Base-by-base conservation (phyloP, 1,284 basidiomycete species). In the Sutorius eximius region DNA sequence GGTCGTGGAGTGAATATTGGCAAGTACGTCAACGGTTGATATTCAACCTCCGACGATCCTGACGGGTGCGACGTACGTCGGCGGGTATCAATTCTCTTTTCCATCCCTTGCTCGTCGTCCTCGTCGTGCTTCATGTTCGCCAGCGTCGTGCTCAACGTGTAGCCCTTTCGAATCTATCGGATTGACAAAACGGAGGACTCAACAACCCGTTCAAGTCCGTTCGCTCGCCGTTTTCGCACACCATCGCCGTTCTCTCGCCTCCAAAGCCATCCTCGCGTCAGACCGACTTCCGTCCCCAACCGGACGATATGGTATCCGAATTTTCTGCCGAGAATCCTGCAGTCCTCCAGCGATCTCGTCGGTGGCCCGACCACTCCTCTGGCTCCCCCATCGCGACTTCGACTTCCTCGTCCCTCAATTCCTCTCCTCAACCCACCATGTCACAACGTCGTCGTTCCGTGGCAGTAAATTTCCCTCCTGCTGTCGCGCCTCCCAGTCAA, bases 401-500 rank as follows among this genome's bases (percentile, higher is more conserved):
- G 45, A 71, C 77, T 42, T 61, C 70, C 50, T 64, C 70, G 51
- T 66, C 71, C 57, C 73, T 69, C 50, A 70, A 66, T 45, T 62
- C 76, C n/a, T 72, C 73, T 54, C 47, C 62, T 51, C 71, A 73
- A 61, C 61, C 61, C 40, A 43, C 70, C 8, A 59, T 68, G 51
- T 55, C 76, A 18, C 77, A 79, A 56, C 80, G 86, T 51, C 82
- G 88, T 57, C 85, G 87, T 61, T 88, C 86, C 24, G 81, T 83
- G 46, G 83, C 80, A 47, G 80, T 81, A n/a, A 77, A 81, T 62
- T 74, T 76, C 32, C 80, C 83, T 46, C 86, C 87, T 13, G 79
- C 83, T 36, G 83, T 73, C 3, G 87, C 87, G n/a, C 87, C 87
- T 34, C 87, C 87, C n/a, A 82, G 75, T 63, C 79, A 82, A 60